Conservation (phyloP, 2,329 filamentous ascomycete genomes). For the Pseudopyrenochaeta lycopersici region DNA sequence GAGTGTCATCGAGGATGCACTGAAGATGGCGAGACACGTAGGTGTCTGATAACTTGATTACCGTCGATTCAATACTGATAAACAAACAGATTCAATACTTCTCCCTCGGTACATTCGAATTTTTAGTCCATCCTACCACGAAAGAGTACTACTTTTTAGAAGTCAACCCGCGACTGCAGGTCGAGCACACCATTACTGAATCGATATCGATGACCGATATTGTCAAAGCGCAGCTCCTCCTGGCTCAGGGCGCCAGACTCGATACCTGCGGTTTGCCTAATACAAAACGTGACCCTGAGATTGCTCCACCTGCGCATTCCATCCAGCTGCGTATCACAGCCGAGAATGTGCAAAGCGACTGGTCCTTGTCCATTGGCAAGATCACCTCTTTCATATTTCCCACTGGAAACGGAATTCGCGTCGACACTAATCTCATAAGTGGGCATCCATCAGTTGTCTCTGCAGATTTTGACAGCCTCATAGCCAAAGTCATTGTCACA, state of each 20-base stretch:
- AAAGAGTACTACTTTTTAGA: conserved; percentile 67
- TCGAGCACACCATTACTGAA: conserved; percentile 70
- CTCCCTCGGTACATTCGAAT: conserved; percentile 72
- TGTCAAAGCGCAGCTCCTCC: conserved; percentile 62
- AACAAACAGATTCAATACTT: conserved; percentile 59
- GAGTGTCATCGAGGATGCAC: conserved; percentile 62
- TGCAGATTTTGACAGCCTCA: conserved; percentile 66
- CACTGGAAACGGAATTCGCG: conserved; percentile 64
- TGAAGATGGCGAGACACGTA: conserved; percentile 61
- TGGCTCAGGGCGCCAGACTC: conserved; percentile 61
- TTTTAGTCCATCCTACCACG: conserved; percentile 62
- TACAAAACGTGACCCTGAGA: conserved; percentile 34
- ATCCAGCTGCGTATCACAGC: conserved; percentile 68
- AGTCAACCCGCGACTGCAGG: conserved; percentile 68
- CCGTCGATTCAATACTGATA: background rate
- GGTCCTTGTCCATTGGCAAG: conserved; percentile 68
- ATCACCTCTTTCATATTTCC: conserved; percentile 65
- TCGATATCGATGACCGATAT: conserved; percentile 63
- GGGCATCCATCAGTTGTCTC: conserved; percentile 57
- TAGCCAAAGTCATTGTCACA: conserved; percentile 68
- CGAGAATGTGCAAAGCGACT: conserved; percentile 63
- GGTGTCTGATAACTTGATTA: conserved; percentile 2
- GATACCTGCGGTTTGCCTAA: conserved; percentile 45
- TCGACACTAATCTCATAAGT: conserved; percentile 64
- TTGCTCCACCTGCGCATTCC: conserved; percentile 54